Evolutionary conservation across 2,329 filamentous ascomycete species (phyloP).

Genomic region (Amesomyces nigricolor): DNA sequence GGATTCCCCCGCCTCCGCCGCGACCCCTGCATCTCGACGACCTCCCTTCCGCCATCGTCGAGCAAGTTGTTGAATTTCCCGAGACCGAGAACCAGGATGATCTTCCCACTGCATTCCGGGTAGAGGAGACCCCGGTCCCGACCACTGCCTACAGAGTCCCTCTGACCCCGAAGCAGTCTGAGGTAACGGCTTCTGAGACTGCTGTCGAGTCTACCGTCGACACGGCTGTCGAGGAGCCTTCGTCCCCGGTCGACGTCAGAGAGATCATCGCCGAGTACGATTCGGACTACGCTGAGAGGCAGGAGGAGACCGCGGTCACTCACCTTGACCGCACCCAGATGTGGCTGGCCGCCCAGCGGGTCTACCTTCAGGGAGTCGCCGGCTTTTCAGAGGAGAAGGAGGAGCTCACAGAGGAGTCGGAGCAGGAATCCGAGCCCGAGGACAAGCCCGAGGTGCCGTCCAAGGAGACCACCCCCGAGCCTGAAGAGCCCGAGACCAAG

Average conservation of each 20-base stretch:
- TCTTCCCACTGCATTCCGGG: conserved; percentile 56
- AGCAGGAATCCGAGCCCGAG: conserved; percentile 34
- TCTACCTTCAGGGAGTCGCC: conserved; percentile 65
- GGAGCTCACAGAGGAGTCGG: conserved; percentile 21
- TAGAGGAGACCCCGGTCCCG: conserved; percentile 35
- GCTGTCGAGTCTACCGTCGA: conserved; percentile 12
- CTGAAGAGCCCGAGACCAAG: conserved; percentile 28
- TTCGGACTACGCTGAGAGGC: conserved; percentile 66
- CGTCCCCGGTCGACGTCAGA: conserved; percentile 46
- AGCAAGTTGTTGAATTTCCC: conserved; percentile 61
- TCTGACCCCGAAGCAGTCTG: conserved; percentile 21
- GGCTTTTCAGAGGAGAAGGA: conserved; percentile 45
- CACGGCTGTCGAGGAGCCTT: conserved; percentile 28
- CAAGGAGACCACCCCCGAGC: conserved; percentile 14
- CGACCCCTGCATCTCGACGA: conserved; percentile 35
- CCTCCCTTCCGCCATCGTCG: conserved; percentile 45
- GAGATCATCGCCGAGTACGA: conserved; percentile 68
- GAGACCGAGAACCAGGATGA: conserved; percentile 50
- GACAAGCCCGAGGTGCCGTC: conserved; percentile 33
- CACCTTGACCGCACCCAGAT: conserved; percentile 78
- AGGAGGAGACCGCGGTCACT: conserved; percentile 63
- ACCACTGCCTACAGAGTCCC: conserved; percentile 31
- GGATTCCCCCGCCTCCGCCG: conserved; percentile 32
- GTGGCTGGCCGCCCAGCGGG: conserved; percentile 79
- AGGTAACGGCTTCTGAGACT: conserved; percentile 27